These are phyloP conservation scores for Apiospora phragmitis DNA, from an alignment of 2,329 filamentous ascomycete species.

Conservation along the genomic window DNA sequence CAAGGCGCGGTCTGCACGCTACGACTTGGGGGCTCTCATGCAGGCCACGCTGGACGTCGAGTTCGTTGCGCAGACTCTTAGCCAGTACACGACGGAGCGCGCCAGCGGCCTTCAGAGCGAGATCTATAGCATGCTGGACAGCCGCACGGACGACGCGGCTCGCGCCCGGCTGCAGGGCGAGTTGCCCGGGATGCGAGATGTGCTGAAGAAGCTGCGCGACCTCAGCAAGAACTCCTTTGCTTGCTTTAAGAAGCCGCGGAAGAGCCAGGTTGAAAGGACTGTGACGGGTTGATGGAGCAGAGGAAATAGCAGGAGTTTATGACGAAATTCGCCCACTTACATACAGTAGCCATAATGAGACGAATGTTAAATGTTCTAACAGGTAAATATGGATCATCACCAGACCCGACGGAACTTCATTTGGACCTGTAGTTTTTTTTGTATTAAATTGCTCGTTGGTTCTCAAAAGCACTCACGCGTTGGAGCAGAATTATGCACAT, in stretches of 20 bases:
- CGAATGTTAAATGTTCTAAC: too few relatives aligned
- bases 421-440: too few relatives aligned
- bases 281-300: constrained; percentile 22
- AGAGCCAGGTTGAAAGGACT: constrained; percentile 25
- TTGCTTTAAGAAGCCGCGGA: constrained; percentile 64
- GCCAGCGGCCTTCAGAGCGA: constrained; percentile 81
- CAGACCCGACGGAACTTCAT: too few relatives aligned
- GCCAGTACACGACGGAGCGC: constrained; percentile 82
- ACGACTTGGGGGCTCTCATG: constrained; percentile 81
- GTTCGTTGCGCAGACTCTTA: constrained; percentile 92
- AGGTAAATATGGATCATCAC: too few relatives aligned
- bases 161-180: constrained; percentile 79
- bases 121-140: constrained; percentile 90
- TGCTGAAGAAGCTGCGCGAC: constrained; percentile 82
- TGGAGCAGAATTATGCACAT: neutral
- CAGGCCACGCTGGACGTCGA: constrained; percentile 97
- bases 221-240: constrained; percentile 82
- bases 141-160: constrained; percentile 84
- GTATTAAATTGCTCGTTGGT: neutral
- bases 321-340: neutral
- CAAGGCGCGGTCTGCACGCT: constrained; percentile 60
- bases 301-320: neutral
- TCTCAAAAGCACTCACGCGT: neutral
- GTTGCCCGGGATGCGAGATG: constrained; percentile 82
- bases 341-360: neutral